A percentile compares a stretch with the other conserved stretches of the same genome.
phyloP scores from a whole-genome alignment of 306 rosid genomes.

The Acmispon strigosus region DNA sequence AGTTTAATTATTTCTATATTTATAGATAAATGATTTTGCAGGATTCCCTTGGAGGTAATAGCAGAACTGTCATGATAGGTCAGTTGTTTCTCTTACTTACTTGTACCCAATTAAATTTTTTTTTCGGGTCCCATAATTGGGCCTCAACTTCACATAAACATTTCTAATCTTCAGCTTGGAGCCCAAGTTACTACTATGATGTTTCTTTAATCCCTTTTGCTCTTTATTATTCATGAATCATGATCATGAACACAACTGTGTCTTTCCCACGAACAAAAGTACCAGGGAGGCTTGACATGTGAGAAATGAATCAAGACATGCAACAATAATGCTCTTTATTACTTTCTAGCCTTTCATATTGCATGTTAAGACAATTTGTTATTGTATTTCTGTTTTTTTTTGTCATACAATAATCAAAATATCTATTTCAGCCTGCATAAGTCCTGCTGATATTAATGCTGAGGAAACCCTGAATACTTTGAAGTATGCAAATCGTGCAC shows the following conservation, averaged over 20 bases:
- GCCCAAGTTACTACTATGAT: background rate
- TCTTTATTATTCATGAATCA: background rate
- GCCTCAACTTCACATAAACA: background rate
- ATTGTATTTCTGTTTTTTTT: conserved; percentile 20
- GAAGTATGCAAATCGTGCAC: conserved; percentile 98
- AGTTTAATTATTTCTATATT: background rate
- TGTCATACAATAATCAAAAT: background rate
- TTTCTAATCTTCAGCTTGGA: conserved; percentile 6
- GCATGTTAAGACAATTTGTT: conserved; percentile 9
- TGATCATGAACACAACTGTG: background rate
- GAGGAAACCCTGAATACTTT: conserved; percentile 99
- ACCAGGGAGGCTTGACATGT: conserved; percentile 12
- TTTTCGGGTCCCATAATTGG: background rate
- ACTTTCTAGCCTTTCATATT: background rate
- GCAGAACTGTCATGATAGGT: conserved; percentile 99
- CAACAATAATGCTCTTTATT: conserved; percentile 2
- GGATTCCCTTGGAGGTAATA: conserved; percentile 99
- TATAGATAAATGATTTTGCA: conserved; percentile 43
- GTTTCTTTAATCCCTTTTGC: background rate
- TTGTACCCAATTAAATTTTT: background rate
- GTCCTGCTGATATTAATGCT: conserved; percentile 99
- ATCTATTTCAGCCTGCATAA: conserved; percentile 80
- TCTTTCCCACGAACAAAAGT: conserved; percentile 2
- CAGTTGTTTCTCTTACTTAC: conserved; percentile 15
- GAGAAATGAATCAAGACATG: background rate